Percentiles rank a stretch among this genome's conserved stretches.
Evolutionary conservation across 495 filamentous ascomycete species (phyloP).

Genomic region (Trichodelitschia bisporula): DNA sequence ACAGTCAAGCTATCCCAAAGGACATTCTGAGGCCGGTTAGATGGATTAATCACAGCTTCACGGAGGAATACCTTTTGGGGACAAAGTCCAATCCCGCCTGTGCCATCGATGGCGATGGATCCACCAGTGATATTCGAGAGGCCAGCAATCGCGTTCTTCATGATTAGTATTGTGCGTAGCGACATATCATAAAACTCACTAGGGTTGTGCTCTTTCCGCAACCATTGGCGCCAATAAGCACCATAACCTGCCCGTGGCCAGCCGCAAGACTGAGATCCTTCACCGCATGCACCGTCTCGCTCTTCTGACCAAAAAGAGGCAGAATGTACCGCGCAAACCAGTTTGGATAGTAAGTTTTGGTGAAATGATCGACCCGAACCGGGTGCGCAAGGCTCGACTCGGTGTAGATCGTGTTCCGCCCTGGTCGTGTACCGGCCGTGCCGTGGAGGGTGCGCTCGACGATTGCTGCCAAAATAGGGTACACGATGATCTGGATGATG

Average conservation of each 20-base stretch:
- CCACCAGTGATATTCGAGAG: conserved; percentile 46
- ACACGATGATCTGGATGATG: conserved; percentile 46
- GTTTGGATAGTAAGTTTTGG: conserved; percentile 47
- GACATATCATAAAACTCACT: no score
- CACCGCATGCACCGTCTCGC: conserved; percentile 43
- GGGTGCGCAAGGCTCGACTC: conserved; percentile 1
- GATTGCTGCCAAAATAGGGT: conserved; percentile 41
- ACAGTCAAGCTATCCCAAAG: conserved; percentile 70
- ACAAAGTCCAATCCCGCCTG: conserved; percentile 60
- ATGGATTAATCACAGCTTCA: conserved; percentile 2
- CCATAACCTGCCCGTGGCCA: conserved; percentile 50
- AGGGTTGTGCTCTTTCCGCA: conserved; percentile 73
- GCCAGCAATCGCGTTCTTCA: conserved; percentile 62
- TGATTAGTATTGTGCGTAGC: no score
- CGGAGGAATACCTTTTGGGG: conserved; percentile 30
- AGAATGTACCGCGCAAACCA: conserved; percentile 23
- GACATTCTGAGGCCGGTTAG: conserved; percentile 28
- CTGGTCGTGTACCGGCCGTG: conserved; percentile 28
- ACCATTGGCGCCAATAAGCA: conserved; percentile 66
- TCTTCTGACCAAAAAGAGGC: conserved; percentile 24
- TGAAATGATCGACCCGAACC: conserved; percentile 40
- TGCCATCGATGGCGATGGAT: conserved; percentile 41
- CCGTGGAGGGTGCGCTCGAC: conserved; percentile 56
- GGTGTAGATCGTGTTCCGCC: conserved; percentile 22
- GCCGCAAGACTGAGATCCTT: conserved; percentile 38